phyloP scores from a whole-genome alignment of 345 rosid genomes.

The Toxicodendron radicans region DNA sequence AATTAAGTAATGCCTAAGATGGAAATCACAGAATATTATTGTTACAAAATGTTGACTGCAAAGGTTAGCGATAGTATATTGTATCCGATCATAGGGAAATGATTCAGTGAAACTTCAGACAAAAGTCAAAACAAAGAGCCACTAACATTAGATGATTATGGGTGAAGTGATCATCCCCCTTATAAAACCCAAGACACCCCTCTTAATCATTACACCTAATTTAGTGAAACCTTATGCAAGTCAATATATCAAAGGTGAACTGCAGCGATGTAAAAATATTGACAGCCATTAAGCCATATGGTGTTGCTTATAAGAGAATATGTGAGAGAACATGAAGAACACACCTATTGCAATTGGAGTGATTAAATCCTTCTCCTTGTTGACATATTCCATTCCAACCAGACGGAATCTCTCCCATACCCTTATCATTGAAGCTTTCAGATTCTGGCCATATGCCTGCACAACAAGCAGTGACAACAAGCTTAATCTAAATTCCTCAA shows the following conservation, averaged over 20 bases:
- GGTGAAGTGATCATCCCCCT: too few relatives aligned
- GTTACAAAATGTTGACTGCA: not conserved
- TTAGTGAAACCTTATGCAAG: not conserved
- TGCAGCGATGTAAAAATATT: not conserved
- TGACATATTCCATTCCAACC: slow-evolving; percentile 64
- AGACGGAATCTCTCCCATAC: slow-evolving; percentile 44
- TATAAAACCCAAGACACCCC: too few relatives aligned
- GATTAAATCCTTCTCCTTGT: slow-evolving; percentile 48
- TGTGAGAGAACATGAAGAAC: not conserved
- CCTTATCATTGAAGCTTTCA: slow-evolving; percentile 49
- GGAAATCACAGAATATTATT: too few relatives aligned
- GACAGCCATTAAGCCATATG: not conserved
- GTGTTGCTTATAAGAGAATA: not conserved
- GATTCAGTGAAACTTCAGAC: not conserved
- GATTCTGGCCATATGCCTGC: slow-evolving; percentile 73
- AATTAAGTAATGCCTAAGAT: not conserved
- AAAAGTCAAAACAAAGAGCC: not conserved
- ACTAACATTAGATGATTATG: not conserved
- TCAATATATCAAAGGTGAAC: not conserved
- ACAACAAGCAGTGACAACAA: not conserved
- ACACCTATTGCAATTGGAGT: slow-evolving; percentile 42
- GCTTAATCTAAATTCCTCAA: not conserved
- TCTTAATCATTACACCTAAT: too few relatives aligned
- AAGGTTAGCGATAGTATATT: not conserved
- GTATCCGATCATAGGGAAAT: not conserved